These are phyloP conservation scores for Amaranthus palmeri DNA, from an alignment of 148 eudicot species.

Conservation along the genomic window DNA sequence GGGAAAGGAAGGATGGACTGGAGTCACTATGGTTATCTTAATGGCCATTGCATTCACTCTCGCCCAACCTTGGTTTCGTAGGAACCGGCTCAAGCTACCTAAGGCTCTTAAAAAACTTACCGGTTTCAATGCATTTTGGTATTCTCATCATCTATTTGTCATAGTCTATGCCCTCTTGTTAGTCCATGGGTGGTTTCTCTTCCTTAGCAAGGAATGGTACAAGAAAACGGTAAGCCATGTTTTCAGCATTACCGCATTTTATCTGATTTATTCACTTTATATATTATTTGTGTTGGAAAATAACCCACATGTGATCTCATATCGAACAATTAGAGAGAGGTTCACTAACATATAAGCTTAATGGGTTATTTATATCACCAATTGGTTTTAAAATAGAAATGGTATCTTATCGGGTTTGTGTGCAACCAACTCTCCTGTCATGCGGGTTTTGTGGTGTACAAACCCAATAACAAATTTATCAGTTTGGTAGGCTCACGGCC, in stretches of 20 bases:
- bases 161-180: slow-evolving; percentile 46
- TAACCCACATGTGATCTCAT: no score
- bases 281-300: neutral
- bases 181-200: slow-evolving; percentile 43
- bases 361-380: no score
- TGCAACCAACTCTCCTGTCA: no score
- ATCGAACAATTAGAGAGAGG: no score
- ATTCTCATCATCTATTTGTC: slow-evolving; percentile 54
- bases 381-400: no score
- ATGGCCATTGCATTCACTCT: slow-evolving; percentile 45
- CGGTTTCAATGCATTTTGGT: slow-evolving; percentile 62
- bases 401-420: no score
- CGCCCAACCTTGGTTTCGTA: slow-evolving; percentile 60
- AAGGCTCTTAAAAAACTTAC: slow-evolving; percentile 44
- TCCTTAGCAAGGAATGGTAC: slow-evolving; percentile 37
- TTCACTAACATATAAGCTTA: no score
- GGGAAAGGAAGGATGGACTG: slow-evolving; percentile 53
- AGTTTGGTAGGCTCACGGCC: no score
- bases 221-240: slow-evolving; percentile 41
- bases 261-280: neutral
- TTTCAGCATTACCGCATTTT: neutral
- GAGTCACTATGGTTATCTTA: slow-evolving; percentile 41
- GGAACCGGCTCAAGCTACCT: slow-evolving; percentile 43
- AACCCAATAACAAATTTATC: no score
- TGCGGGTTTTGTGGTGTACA: no score